Base-by-base conservation (phyloP, 2,329 filamentous ascomycete genomes). In the Fonsecaea nubica region DNA sequence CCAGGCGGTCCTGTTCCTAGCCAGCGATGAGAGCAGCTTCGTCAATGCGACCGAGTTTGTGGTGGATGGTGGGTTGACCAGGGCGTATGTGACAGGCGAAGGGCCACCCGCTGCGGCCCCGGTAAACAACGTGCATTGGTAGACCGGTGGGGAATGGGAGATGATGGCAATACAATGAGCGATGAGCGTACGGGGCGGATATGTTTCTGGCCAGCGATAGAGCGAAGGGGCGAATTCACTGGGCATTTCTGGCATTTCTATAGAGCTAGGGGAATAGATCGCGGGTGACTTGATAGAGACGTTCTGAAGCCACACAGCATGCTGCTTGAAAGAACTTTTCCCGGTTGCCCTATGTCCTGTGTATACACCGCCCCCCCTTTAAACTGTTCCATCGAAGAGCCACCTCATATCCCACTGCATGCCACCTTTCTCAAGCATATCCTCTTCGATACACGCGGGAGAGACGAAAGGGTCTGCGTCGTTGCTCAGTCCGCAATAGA, bases 41-140 rank as follows among this genome's bases (percentile, higher is more conserved):
- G 91, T 96, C 75, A 96, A 95, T 71, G 93, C 91, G 10, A 90
- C 87, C 66, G 95, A 98, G 77, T 96, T 98, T 81, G 90, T 96
- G 4, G 93, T 98, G 32, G 95, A 99, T 75, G 95, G 95, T 65
- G 94, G 94, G 67, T 92, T 99, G 92, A 94, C 89, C 75, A 97
- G 91, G 85, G 92, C 93, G 53, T 98, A 97, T 78, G 86, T 88
- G 55, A 89, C 87, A 15, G 83, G 86, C 18, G 84, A 88, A 71
- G 87, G 86, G 12, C 83, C 85, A 1, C 78, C 86, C 1, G 81
- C 84, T 10, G 75, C 80, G 71, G 79, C 85, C 4, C 87, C 87
- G 8, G 77, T 80, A 76, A 86, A 85, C 65, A 71, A 68, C 58
- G 67, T 63, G 63, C 63, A 38, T 45, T 68, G 60, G 35, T 48